Base-by-base conservation (phyloP, 768 basidiomycete species). In the Obba rivulosa region DNA sequence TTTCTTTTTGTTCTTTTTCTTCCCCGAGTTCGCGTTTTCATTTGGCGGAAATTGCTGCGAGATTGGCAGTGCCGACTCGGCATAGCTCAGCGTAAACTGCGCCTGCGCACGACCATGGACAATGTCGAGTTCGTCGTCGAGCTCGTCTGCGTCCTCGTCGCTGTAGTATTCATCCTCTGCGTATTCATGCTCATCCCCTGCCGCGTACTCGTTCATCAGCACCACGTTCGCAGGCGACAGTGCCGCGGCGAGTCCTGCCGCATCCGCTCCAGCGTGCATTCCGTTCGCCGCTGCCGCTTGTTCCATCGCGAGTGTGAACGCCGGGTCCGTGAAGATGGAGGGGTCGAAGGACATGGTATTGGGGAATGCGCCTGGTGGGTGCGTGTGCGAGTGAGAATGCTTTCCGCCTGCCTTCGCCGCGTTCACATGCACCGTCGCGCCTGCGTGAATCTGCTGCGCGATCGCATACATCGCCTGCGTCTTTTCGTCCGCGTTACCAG, bases 401-500 rank as follows among this genome's bases (percentile, higher is more conserved):
- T 53, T 55, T 59, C 65, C n/a, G 63, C 62, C 48, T 69, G 42
- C 45, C 39, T 48, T 41, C 52, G 62, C 57, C 63, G 55, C 68
- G 1, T 65, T 63, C 54, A 63, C 64, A 46, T 54, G 52, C 51
- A 49, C 41, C 45, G 54, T 53, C 55, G 58, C 64, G 64, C 66
- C 71, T 25, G 72, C 70, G 58, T 72, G 78, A 31, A 83, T 81
- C 64, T 80, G 80, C 56, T 83, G 83, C 31, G 83, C 83, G 52
- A 83, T 78, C 45, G 79, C 73, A 58, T 82, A 81, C 80, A 84
- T 81, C 8, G 79, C 77, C 66, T 77, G 72, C 48, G 79, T 75
- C 71, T 81, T 73, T 47, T 61, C 57, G 40, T 66, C 62, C 54
- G 59, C 58, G 54, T 61, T 54, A 60, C 69, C 66, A 68, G 61